phyloP scores from a whole-genome alignment of 306 rosid species.

The Gastrolobium bilobum region DNA sequence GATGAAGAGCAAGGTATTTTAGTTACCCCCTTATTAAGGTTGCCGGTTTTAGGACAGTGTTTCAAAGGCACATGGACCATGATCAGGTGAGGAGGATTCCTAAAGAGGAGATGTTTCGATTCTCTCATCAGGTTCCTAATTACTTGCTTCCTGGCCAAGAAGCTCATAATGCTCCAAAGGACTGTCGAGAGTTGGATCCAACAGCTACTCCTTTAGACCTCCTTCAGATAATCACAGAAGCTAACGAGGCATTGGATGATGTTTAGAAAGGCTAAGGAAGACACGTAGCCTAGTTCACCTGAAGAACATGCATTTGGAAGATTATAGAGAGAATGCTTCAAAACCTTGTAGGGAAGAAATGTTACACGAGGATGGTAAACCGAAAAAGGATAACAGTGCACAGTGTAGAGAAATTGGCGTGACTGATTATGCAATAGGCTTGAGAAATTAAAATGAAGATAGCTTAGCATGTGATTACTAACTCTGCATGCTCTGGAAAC shows the following conservation, averaged over 20 bases:
- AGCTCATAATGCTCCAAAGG: constrained; percentile 82
- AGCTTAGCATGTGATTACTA: too few species aligned
- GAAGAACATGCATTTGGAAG: constrained; percentile 46
- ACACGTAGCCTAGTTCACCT: constrained; percentile 43
- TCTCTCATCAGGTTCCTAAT: constrained; percentile 94
- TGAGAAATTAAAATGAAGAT: constrained; percentile 50
- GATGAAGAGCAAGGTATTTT: constrained; percentile 68
- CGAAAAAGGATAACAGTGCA: constrained; percentile 52
- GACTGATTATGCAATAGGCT: constrained; percentile 51
- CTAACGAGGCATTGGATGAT: constrained; percentile 49
- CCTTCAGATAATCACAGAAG: constrained; percentile 67
- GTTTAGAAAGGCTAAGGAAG: constrained; percentile 46
- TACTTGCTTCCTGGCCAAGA: constrained; percentile 86
- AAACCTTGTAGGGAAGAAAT: constrained; percentile 54
- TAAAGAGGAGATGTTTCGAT: constrained; percentile 89
- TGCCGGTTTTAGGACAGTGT: constrained; percentile 86
- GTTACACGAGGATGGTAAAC: constrained; percentile 52
- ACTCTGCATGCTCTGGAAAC: too few species aligned
- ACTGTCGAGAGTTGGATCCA: constrained; percentile 92
- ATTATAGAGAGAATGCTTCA: constrained; percentile 48
- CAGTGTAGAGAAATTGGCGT: constrained; percentile 55
- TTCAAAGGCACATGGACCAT: constrained; percentile 61
- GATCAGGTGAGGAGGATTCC: constrained; percentile 67
- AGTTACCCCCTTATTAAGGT: constrained; percentile 78
- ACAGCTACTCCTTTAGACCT: constrained; percentile 95